These are phyloP conservation scores for Cordyceps militaris DNA, from an alignment of 2,329 filamentous ascomycete species.

Conservation along the genomic window DNA sequence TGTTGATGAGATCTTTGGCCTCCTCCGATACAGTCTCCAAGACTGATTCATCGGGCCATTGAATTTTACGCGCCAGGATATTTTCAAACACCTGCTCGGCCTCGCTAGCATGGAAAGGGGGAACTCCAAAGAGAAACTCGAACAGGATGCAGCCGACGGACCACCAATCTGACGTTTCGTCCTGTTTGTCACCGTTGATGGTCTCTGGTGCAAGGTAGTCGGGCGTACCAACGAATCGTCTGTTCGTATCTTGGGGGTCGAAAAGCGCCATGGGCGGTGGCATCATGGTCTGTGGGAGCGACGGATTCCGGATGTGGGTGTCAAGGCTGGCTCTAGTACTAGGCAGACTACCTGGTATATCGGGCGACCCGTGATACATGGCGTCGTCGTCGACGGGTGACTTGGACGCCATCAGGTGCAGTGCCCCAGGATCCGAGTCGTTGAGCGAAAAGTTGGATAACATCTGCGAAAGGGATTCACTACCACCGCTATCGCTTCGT, in stretches of 20 bases:
- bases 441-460: constrained; percentile 71
- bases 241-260: constrained; percentile 86
- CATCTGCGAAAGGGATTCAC: constrained; percentile 76
- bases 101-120: constrained; percentile 84
- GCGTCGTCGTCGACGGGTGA: constrained; percentile 71
- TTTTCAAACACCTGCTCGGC: constrained; percentile 96
- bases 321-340: constrained; percentile 27
- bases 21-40: constrained; percentile 69
- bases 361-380: constrained; percentile 68
- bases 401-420: constrained; percentile 33
- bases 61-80: constrained; percentile 80
- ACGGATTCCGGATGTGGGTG: constrained; percentile 26
- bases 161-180: constrained; percentile 99
- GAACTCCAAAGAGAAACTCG: constrained; percentile 88
- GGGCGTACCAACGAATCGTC: constrained; percentile 91
- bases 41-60: constrained; percentile 82
- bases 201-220: constrained; percentile 97
- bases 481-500: constrained; percentile 87
- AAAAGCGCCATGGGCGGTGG: constrained; percentile 91
- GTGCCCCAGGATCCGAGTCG: constrained; percentile 43
- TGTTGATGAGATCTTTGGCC: constrained; percentile 91
- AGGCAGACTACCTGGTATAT: constrained; percentile 47
- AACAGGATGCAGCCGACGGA: constrained; percentile 98
- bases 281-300: constrained; percentile 58
- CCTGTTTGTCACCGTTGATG: constrained; percentile 88